Evolutionary conservation across 1,284 basidiomycete genomes (phyloP).

Genomic region (Malassezia psittaci): DNA sequence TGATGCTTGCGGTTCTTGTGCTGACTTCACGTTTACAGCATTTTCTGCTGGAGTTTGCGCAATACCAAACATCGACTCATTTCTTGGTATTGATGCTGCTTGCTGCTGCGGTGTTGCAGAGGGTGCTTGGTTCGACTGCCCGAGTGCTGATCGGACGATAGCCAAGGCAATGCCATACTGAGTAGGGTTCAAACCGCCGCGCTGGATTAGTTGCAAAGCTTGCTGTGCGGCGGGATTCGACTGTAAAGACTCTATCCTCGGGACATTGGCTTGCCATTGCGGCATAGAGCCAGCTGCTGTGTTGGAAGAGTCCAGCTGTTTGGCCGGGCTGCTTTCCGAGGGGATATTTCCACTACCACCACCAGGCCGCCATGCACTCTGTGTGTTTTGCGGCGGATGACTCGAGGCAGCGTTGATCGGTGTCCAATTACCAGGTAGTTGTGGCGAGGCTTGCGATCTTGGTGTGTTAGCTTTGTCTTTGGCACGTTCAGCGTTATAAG

Average conservation of each 20-base stretch:
- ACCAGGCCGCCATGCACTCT: not conserved
- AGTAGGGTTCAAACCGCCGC: slow-evolving; percentile 5
- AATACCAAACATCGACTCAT: no score
- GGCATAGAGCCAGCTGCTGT: not conserved
- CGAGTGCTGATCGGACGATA: slow-evolving; percentile 6
- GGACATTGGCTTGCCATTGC: not conserved
- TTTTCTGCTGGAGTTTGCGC: no score
- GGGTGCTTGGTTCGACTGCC: not conserved
- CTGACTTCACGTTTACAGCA: no score
- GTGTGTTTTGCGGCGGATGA: not conserved
- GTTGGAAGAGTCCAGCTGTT: not conserved
- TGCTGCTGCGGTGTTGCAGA: not conserved
- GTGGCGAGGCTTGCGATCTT: not conserved
- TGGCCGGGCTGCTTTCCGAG: not conserved
- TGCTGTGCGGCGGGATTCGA: slow-evolving; percentile 4
- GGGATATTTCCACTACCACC: not conserved
- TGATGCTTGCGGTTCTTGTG: no score
- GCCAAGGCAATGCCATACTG: slow-evolving; percentile 10
- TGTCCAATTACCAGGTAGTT: not conserved
- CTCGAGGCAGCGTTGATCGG: not conserved
- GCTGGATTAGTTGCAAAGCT: slow-evolving; percentile 14
- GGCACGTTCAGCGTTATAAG: slow-evolving; percentile 7
- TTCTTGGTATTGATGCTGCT: not conserved
- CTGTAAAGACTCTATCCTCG: not conserved
- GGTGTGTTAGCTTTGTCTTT: not conserved